Evolutionary conservation across 1,284 basidiomycete species (phyloP).

Genomic region (Leucoagaricus sp.): DNA sequence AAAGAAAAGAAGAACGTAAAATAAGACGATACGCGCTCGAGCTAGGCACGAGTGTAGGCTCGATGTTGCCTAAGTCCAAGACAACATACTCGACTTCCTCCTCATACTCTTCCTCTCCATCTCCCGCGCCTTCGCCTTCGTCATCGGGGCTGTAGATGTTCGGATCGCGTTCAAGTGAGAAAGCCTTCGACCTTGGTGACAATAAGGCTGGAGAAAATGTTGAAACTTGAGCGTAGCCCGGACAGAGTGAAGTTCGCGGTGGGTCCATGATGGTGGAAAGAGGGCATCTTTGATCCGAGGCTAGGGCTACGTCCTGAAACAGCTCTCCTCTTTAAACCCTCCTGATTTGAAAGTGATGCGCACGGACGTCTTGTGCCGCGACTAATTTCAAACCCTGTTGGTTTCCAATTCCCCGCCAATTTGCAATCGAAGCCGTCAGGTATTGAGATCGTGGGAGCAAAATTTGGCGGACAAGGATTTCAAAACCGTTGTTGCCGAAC

Average conservation of each 20-base stretch:
- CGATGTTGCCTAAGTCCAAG: slow-evolving; percentile 68
- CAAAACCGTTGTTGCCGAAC: no score
- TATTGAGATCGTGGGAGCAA: no score
- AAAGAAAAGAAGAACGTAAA: slow-evolving; percentile 47
- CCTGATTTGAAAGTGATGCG: no score
- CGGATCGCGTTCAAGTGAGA: not conserved
- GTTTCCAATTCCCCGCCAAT: no score
- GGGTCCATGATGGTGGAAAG: slow-evolving; percentile 4
- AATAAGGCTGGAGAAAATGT: not conserved
- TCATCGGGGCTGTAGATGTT: slow-evolving; percentile 45
- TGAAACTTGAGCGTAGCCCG: not conserved
- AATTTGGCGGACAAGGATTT: no score
- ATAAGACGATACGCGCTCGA: slow-evolving; percentile 69
- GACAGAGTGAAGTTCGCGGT: slow-evolving; percentile 7
- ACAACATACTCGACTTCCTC: slow-evolving; percentile 69
- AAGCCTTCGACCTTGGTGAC: not conserved
- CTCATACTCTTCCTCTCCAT: slow-evolving; percentile 54
- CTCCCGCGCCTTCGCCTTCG: slow-evolving; percentile 18
- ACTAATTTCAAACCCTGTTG: no score
- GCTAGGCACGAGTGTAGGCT: slow-evolving; percentile 71
- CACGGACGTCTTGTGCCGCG: no score
- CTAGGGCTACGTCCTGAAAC: no score
- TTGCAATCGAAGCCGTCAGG: no score
- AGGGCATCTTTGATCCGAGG: no score
- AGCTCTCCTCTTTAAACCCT: no score